These are phyloP conservation scores for Mycena polygramma DNA, from an alignment of 768 basidiomycete genomes.

Conservation along the genomic window DNA sequence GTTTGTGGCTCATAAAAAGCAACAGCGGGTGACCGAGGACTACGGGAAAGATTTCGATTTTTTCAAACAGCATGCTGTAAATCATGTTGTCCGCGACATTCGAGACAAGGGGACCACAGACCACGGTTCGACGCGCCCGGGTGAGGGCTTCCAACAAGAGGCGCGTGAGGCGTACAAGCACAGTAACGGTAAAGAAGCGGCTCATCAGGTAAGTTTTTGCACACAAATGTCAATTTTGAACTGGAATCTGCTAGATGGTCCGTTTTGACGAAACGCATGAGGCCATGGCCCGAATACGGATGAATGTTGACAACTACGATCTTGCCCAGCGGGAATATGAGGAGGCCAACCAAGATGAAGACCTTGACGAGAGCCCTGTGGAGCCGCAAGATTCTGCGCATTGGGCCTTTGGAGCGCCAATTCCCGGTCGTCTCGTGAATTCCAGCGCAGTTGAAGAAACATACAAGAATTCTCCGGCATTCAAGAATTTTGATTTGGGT, in stretches of 20 bases:
- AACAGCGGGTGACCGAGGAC: background rate
- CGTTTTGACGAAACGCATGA: slow-evolving; percentile 31
- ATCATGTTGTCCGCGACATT: slow-evolving; percentile 17
- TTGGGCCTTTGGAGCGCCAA: slow-evolving; percentile 24
- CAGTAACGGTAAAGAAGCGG: slow-evolving; percentile 16
- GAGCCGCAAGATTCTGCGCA: slow-evolving; percentile 17
- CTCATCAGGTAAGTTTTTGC: slow-evolving; percentile 9
- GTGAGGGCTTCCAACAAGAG: slow-evolving; percentile 26
- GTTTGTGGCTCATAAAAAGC: background rate
- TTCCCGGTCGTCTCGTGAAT: slow-evolving; percentile 16
- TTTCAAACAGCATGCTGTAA: slow-evolving; percentile 21
- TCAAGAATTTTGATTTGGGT: slow-evolving; percentile 11
- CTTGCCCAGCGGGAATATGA: background rate
- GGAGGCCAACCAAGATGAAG: slow-evolving; percentile 1
- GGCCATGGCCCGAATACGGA: slow-evolving; percentile 34
- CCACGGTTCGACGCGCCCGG: slow-evolving; percentile 18
- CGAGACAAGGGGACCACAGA: slow-evolving; percentile 13
- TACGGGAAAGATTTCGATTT: slow-evolving; percentile 22
- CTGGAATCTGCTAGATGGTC: slow-evolving; percentile 14
- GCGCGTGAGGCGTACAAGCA: background rate
- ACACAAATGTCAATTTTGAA: too few relatives aligned
- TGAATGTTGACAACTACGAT: slow-evolving; percentile 30
- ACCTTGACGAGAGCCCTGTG: slow-evolving; percentile 19
- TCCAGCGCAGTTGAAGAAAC: slow-evolving; percentile 8
- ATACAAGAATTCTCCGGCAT: background rate